Conservation (phyloP, 371 early-diverging fungal species). For the Mortierella sp. region DNA sequence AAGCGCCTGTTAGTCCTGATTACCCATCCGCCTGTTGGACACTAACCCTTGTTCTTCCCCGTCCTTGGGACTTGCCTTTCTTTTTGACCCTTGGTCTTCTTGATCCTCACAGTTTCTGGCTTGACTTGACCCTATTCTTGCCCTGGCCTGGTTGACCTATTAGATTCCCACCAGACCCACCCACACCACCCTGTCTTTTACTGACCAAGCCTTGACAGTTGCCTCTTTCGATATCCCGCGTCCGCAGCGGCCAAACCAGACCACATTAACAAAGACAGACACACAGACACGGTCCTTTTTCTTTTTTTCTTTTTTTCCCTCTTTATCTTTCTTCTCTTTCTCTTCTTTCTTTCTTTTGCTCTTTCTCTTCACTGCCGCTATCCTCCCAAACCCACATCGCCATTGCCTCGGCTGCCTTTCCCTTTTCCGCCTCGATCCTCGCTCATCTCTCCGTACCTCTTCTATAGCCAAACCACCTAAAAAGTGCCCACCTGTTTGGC, state of each 20-base stretch:
- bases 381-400: background rate
- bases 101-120: too few species aligned
- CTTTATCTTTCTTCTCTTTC: background rate
- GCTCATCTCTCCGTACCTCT: background rate
- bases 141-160: too few species aligned
- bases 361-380: background rate
- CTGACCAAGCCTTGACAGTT: background rate
- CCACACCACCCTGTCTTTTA: background rate
- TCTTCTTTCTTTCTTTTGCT: background rate
- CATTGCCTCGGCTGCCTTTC: background rate
- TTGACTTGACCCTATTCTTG: too few species aligned
- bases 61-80: too few species aligned
- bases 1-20: too few species aligned
- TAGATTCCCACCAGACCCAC: background rate
- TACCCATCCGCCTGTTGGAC: too few species aligned
- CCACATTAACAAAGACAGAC: too few species aligned
- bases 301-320: background rate
- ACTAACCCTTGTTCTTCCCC: too few species aligned
- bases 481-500: background rate
- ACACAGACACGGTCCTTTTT: background rate
- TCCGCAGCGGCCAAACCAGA: too few species aligned
- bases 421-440: background rate
- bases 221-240: background rate
- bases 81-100: too few species aligned
- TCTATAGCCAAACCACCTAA: background rate